phyloP scores from a whole-genome alignment of 176 grass and related monocot species.

The Thinopyrum elongatum region DNA sequence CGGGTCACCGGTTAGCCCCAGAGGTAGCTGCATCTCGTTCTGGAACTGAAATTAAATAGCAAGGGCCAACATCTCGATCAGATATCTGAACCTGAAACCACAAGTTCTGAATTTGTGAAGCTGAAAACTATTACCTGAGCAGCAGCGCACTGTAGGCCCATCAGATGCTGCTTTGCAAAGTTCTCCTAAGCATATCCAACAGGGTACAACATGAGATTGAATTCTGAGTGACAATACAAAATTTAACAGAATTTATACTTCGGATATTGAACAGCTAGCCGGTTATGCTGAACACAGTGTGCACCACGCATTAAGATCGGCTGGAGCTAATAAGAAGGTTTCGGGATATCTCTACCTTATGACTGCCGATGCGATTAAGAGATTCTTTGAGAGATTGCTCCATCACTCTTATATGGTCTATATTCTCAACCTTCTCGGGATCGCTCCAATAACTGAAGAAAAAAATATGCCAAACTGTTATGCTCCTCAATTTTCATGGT shows the following conservation, averaged over 20 bases:
- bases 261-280: not conserved
- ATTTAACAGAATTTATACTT: not conserved
- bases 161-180: slow-evolving; percentile 59
- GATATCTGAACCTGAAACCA: not conserved
- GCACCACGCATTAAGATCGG: not conserved
- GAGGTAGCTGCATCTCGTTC: slow-evolving; percentile 51
- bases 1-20: slow-evolving; percentile 38
- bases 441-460: slow-evolving; percentile 72
- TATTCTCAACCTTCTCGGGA: slow-evolving; percentile 64
- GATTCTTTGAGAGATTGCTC: slow-evolving; percentile 75
- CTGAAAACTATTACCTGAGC: slow-evolving; percentile 45
- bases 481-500: not conserved
- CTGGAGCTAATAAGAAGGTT: not conserved
- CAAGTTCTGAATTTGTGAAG: not conserved
- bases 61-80: not conserved
- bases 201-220: slow-evolving; percentile 5
- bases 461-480: slow-evolving; percentile 26
- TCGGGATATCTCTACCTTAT: slow-evolving; percentile 44
- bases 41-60: slow-evolving; percentile 46
- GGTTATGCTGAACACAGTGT: not conserved
- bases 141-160: slow-evolving; percentile 56
- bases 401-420: slow-evolving; percentile 72
- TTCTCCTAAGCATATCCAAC: slow-evolving; percentile 45
- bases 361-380: slow-evolving; percentile 44
- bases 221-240: not conserved